phyloP scores from a whole-genome alignment of 1,139 yeast genomes.

The Blastobotrys apis region DNA sequence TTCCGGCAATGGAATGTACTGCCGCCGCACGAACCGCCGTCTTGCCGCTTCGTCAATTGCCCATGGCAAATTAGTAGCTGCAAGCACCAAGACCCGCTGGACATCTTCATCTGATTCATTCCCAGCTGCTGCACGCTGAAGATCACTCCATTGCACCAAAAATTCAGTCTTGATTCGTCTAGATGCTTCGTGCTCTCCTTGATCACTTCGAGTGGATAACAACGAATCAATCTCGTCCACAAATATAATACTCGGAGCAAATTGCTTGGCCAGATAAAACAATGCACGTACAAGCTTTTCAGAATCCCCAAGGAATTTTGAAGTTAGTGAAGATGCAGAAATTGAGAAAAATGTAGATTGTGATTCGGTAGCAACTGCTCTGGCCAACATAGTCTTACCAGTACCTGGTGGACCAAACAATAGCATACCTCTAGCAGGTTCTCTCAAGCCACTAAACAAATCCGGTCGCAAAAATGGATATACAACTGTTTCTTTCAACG shows the following conservation, averaged over 20 bases:
- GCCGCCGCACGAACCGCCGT: constrained; percentile 87
- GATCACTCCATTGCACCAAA: constrained; percentile 91
- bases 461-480: constrained; percentile 95
- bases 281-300: constrained; percentile 90
- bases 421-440: constrained; percentile 95
- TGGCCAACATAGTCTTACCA: constrained; percentile 94
- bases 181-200: constrained; percentile 87
- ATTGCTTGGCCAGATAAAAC: constrained; percentile 75
- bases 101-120: constrained; percentile 47
- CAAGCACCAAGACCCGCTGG: constrained; percentile 80
- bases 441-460: constrained; percentile 82
- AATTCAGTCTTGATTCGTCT: constrained; percentile 92
- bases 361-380: constrained; percentile 97
- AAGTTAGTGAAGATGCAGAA: constrained; percentile 86
- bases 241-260: constrained; percentile 91
- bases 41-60: constrained; percentile 97
- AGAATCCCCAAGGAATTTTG: constrained; percentile 84
- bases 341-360: constrained; percentile 91
- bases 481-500: constrained; percentile 93
- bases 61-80: constrained; percentile 98
- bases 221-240: constrained; percentile 96
- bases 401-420: constrained; percentile 98
- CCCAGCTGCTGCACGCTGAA: constrained; percentile 92
- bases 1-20: constrained; percentile 93
- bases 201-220: constrained; percentile 72